phyloP scores from a whole-genome alignment of 1,284 basidiomycete genomes.

The Ustilago crameri region DNA sequence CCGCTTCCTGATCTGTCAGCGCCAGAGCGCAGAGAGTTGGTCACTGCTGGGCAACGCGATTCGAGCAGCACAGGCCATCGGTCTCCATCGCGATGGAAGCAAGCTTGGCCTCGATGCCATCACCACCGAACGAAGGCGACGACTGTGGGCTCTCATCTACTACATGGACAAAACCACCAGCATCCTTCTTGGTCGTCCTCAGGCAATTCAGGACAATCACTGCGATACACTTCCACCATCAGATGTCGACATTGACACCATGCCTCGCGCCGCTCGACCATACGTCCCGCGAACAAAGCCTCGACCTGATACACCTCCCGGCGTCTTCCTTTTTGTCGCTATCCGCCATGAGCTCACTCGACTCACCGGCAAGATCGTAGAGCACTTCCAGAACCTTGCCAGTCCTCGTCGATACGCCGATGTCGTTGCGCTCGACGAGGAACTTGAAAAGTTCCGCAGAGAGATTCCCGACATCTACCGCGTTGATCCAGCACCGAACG shows the following conservation, averaged over 20 bases:
- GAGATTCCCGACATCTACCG: conserved; percentile 81
- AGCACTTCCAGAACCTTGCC: conserved; percentile 91
- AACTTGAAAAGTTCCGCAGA: conserved; percentile 85
- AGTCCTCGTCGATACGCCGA: conserved; percentile 82
- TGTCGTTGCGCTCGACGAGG: conserved; percentile 83
- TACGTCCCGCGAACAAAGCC: conserved; percentile 37
- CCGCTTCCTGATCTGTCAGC: conserved; percentile 87
- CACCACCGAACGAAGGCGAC: conserved; percentile 86
- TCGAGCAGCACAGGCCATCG: conserved; percentile 91
- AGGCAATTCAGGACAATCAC: conserved; percentile 78
- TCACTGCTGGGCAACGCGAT: conserved; percentile 91
- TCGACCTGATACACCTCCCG: conserved; percentile 73
- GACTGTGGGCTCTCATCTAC: conserved; percentile 93
- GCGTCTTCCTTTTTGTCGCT: conserved; percentile 86
- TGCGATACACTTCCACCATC: conserved; percentile 83
- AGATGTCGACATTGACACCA: conserved; percentile 78
- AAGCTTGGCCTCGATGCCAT: conserved; percentile 73
- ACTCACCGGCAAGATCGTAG: conserved; percentile 90
- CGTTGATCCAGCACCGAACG: conserved; percentile 74
- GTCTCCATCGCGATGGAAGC: conserved; percentile 89
- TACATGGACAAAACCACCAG: conserved; percentile 91
- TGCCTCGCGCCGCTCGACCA: conserved; percentile 63
- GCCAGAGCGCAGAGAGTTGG: conserved; percentile 92
- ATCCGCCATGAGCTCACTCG: conserved; percentile 82
- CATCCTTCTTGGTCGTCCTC: conserved; percentile 84